Base-by-base conservation (phyloP, 129 eudicot genomes). In the Flaveria robusta region DNA sequence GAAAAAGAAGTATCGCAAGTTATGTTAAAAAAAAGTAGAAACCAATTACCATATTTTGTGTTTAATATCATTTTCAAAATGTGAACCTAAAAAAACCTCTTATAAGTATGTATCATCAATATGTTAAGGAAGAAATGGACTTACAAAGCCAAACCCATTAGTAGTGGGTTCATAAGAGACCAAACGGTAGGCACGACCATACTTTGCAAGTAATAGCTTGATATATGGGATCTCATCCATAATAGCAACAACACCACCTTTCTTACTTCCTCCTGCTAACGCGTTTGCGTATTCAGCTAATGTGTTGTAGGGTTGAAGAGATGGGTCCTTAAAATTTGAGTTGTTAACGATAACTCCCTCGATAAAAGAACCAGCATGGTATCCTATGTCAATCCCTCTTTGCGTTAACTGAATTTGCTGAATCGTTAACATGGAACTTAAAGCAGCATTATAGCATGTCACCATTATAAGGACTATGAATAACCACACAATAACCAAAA, bases 131-230 rank as follows among this genome's bases (percentile, higher is more conserved):
- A 27, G 18, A 3, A 14, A 26, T 3, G 22, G 39, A 64, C 69
- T 64, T 31, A 64, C 69, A 64, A 64, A 64, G 69, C 69, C 69
- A 64, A 64, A 64, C 13, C 69, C 69, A 31, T 64, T 64, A 15
- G 69, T 64, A 31, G 4, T 15, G 23, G 69, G 69, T 64, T 64
- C 46, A 31, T 64, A 64, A 0, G 69, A 64, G 69, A 64, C 22
- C 69, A 64, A 29, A 64, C 46, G 22, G 23, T 64, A 64, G 47
- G 23, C 13, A 34, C 46, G 34, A 15, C 69, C 69, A 31, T 64
- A 64, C 45, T 64, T 64, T 64, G 69, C 46, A 0, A 64, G 23
- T 20, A 64, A 64, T 15, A 64, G 46, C 46, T 64, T 64, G 69
- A 64, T 64, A 29, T 64, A 64, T 1, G 69, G 69, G 69, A 29